A percentile compares a stretch with the other conserved stretches of the same genome.
phyloP scores from a whole-genome alignment of 257 asterid genomes.

The Solanum clarkiae region DNA sequence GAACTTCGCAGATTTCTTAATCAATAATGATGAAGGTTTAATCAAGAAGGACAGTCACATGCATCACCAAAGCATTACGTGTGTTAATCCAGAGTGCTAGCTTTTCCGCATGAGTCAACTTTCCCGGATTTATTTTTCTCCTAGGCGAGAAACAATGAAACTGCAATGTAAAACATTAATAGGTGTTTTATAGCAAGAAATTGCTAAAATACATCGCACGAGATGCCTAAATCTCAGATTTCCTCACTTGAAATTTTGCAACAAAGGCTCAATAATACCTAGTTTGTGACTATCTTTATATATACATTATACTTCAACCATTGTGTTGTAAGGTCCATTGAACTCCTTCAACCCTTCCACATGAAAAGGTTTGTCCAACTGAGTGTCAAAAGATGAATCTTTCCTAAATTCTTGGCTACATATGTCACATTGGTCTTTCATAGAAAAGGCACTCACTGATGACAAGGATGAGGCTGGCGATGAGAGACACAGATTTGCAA shows the following conservation, averaged over 20 bases:
- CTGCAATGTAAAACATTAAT: conserved; percentile 35
- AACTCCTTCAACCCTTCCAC: no score
- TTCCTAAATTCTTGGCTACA: conserved; percentile 78
- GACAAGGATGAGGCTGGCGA: conserved; percentile 79
- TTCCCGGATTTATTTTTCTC: conserved; percentile 63
- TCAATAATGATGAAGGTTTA: not conserved
- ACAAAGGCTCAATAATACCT: not conserved
- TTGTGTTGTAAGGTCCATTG: no score
- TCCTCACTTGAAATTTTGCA: conserved; percentile 63
- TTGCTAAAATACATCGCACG: not conserved
- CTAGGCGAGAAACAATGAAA: conserved; percentile 71
- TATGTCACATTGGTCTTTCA: conserved; percentile 54
- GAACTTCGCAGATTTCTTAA: not conserved
- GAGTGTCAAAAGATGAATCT: conserved; percentile 61
- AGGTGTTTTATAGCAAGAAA: conserved; percentile 10
- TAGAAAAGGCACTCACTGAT: conserved; percentile 65
- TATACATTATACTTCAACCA: no score
- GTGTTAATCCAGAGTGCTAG: conserved; percentile 93
- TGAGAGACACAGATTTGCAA: conserved; percentile 42
- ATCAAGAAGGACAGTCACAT: conserved; percentile 32
- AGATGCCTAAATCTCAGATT: conserved; percentile 42
- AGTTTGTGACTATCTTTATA: no score
- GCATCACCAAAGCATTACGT: conserved; percentile 93
- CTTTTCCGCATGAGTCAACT: conserved; percentile 77
- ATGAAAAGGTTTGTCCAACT: conserved; percentile 13